Evolutionary conservation across 2,329 filamentous ascomycete genomes (phyloP), one percentile per base, ranked within the genome.

Genomic region (Didymella lethalis): DNA sequence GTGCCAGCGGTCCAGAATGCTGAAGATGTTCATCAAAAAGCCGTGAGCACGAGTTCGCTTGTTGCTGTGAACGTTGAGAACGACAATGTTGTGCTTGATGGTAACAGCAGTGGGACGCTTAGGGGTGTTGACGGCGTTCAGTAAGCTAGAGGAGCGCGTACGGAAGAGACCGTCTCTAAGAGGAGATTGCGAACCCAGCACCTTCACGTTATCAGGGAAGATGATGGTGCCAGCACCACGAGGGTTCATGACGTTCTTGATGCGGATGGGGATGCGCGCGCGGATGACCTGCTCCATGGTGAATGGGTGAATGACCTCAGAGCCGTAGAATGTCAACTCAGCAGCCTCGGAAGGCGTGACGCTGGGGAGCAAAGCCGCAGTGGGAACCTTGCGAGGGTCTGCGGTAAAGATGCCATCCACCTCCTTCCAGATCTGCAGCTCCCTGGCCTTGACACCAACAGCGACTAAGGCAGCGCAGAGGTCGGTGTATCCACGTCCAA

Each of bases 361-460:
- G 53, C 89, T 89, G 11, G 89, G 81, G 44, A 99, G 85, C n/a
- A 99, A 83, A 46, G 90, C 85, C n/a, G 95, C 96, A 0, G 94
- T 98, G 3, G 94, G 93, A 38, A 96, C 92, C 78, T 95, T 96
- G 68, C 90, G 87, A 3, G 92, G 92, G 72, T 97, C 94, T 5
- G 88, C 88, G 1, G 88, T 90, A 78, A 97, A 95, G 74, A 98
- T 96, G 59, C 93, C 93, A 77, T 99, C 95, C 7, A 99, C 95
- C 76, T 99, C 95, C 81, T 99, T 99, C 95, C 95, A 98, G 64
- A 99, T 91, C 78, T 99, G 95, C 51, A 99, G 84, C 77, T 99
- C 95, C 53, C 89, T 82, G 0, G 95, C 95, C 68, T 87, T 83
- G n/a, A 96, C 82, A 4, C 93, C 94, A 10, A 99, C 94, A 1